Evolutionary conservation across 306 rosid species (phyloP).

Genomic region (Psophocarpus tetragonolobus): DNA sequence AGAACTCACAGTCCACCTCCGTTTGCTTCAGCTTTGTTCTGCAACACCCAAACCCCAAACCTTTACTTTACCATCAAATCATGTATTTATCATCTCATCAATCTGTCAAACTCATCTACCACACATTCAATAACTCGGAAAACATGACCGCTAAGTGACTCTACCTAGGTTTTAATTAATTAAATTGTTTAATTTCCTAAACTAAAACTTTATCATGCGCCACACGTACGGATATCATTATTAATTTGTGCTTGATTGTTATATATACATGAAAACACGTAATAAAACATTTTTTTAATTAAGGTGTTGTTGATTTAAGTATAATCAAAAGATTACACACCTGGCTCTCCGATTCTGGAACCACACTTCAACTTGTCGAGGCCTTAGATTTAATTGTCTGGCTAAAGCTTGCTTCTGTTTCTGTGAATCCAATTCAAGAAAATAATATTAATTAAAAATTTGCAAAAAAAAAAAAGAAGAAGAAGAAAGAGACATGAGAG

Average conservation of each 20-base stretch:
- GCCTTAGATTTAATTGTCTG: conserved; percentile 69
- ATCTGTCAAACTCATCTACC: neutral
- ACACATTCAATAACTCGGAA: neutral
- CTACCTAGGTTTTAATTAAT: too few relatives aligned
- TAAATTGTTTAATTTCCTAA: neutral
- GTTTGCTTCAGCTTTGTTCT: conserved; percentile 98
- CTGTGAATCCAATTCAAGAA: conserved; percentile 46
- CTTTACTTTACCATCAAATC: neutral
- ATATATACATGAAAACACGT: neutral
- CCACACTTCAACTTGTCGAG: conserved; percentile 98
- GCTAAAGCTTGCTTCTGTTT: conserved; percentile 96
- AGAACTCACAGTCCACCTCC: conserved; percentile 85
- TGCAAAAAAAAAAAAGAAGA: neutral
- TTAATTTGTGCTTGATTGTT: neutral
- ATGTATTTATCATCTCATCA: neutral
- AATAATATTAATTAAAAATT: neutral
- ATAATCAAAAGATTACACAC: conserved; percentile 35
- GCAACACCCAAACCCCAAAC: neutral
- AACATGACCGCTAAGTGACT: too few relatives aligned
- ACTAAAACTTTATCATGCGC: neutral
- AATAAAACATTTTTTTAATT: neutral
- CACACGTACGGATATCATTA: neutral
- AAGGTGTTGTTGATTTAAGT: neutral
- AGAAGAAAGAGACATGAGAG: neutral
- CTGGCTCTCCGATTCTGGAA: conserved; percentile 98